These are phyloP conservation scores for Jacaranda mimosifolia DNA, from an alignment of 257 asterid genomes.

Conservation along the genomic window DNA sequence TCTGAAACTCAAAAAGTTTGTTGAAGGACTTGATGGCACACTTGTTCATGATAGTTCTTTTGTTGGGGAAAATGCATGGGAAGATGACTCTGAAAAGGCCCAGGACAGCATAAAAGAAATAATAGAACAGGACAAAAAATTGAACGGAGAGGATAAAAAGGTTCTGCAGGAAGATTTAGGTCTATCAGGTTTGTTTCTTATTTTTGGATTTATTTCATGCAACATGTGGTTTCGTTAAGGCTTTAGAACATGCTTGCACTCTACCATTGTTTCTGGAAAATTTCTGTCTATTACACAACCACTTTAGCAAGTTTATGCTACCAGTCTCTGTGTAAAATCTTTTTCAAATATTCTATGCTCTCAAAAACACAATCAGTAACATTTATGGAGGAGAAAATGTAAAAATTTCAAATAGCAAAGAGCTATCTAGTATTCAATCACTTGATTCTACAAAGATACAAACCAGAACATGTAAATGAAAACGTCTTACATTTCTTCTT, in stretches of 20 bases:
- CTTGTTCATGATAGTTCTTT: slow-evolving; percentile 87
- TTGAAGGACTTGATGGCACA: slow-evolving; percentile 88
- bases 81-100: slow-evolving; percentile 69
- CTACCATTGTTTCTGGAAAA: slow-evolving; percentile 15
- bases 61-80: slow-evolving; percentile 97
- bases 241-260: slow-evolving; percentile 12
- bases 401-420: background rate
- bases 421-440: background rate
- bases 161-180: slow-evolving; percentile 71
- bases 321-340: slow-evolving; percentile 6
- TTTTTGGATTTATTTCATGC: slow-evolving; percentile 21
- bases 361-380: slow-evolving; percentile 6
- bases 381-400: background rate
- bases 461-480: background rate
- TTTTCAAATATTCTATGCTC: background rate
- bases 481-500: background rate
- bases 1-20: slow-evolving; percentile 82
- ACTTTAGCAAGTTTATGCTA: slow-evolving; percentile 16
- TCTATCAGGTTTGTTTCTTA: slow-evolving; percentile 68
- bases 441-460: background rate
- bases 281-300: slow-evolving; percentile 21
- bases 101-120: slow-evolving; percentile 57
- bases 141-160: slow-evolving; percentile 65
- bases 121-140: slow-evolving; percentile 58
- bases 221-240: slow-evolving; percentile 9